These are phyloP conservation scores for Cryoendolithus antarcticus DNA, from an alignment of 2,329 filamentous ascomycete genomes.

Conservation along the genomic window DNA sequence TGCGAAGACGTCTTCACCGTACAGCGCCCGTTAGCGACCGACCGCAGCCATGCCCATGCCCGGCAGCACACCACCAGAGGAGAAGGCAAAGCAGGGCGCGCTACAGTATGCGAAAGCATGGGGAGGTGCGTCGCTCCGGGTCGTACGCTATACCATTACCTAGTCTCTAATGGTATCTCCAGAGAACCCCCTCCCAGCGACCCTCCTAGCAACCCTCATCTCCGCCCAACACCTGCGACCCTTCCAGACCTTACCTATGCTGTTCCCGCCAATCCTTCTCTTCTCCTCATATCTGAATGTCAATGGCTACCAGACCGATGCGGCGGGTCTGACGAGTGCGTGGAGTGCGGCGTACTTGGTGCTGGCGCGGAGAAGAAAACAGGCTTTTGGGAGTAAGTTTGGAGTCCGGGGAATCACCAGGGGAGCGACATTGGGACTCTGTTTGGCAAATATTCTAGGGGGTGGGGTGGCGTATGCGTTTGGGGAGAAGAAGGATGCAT, in stretches of 20 bases:
- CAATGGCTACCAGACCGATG: conserved; percentile 49
- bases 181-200: conserved; percentile 55
- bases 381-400: conserved; percentile 36
- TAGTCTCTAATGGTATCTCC: conserved; percentile 7
- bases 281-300: conserved; percentile 56
- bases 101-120: conserved; percentile 37
- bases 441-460: conserved; percentile 38
- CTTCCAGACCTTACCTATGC: conserved; percentile 52
- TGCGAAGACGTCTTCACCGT: too few relatives aligned
- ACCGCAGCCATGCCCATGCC: conserved; percentile 28
- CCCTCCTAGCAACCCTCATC: conserved; percentile 52
- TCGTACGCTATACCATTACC: conserved; percentile 1
- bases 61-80: conserved; percentile 21
- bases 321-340: conserved; percentile 50
- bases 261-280: conserved; percentile 54
- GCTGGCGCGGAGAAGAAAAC: conserved; percentile 46
- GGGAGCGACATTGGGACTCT: conserved; percentile 39
- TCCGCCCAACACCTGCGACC: conserved; percentile 54
- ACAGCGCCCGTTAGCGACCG: too few relatives aligned
- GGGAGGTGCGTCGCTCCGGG: conserved; percentile 34
- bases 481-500: conserved; percentile 29
- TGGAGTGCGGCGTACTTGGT: conserved; percentile 54
- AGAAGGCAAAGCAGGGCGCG: conserved; percentile 28
- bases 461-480: conserved; percentile 42
- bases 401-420: conserved; percentile 39